Conservation (phyloP, 345 rosid genomes). For the Linum usitatissimum region DNA sequence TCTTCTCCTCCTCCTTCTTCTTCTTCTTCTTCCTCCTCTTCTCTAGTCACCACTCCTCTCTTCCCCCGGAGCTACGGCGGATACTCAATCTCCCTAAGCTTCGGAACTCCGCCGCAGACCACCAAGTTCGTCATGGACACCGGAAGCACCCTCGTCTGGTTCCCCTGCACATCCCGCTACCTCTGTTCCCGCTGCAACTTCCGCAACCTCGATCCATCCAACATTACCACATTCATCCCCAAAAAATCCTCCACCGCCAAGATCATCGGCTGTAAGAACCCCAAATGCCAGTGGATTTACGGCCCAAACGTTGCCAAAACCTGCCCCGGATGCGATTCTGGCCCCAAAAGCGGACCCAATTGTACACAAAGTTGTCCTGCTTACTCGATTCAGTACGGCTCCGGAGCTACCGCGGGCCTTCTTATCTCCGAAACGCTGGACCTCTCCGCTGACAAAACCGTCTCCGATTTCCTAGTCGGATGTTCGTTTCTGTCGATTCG, state of each 20-base stretch:
- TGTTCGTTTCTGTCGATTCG: slow-evolving; percentile 66
- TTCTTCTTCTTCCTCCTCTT: slow-evolving; percentile 34
- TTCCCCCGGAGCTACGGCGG: slow-evolving; percentile 66
- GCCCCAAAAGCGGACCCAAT: slow-evolving; percentile 8
- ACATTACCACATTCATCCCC: slow-evolving; percentile 42
- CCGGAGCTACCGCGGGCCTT: slow-evolving; percentile 66
- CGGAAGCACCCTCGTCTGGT: slow-evolving; percentile 83
- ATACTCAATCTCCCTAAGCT: slow-evolving; percentile 59
- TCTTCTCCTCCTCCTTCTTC: slow-evolving; percentile 4
- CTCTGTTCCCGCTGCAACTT: slow-evolving; percentile 45
- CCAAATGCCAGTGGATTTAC: slow-evolving; percentile 45
- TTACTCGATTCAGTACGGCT: slow-evolving; percentile 59
- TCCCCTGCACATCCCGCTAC: slow-evolving; percentile 74
- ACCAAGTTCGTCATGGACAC: slow-evolving; percentile 58
- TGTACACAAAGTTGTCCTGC: slow-evolving; percentile 69
- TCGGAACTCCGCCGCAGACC: slow-evolving; percentile 80
- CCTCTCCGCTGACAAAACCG: slow-evolving; percentile 29
- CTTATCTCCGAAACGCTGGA: slow-evolving; percentile 43
- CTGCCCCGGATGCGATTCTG: slow-evolving; percentile 30
- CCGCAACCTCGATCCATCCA: slow-evolving; percentile 28
- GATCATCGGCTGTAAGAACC: slow-evolving; percentile 51
- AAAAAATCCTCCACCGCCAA: slow-evolving; percentile 43
- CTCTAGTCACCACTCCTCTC: slow-evolving; percentile 36
- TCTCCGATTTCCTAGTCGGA: slow-evolving; percentile 54
- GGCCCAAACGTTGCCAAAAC: slow-evolving; percentile 36